phyloP scores from a whole-genome alignment of 805 yeast genomes.

The Lipomyces chichibuensis region DNA sequence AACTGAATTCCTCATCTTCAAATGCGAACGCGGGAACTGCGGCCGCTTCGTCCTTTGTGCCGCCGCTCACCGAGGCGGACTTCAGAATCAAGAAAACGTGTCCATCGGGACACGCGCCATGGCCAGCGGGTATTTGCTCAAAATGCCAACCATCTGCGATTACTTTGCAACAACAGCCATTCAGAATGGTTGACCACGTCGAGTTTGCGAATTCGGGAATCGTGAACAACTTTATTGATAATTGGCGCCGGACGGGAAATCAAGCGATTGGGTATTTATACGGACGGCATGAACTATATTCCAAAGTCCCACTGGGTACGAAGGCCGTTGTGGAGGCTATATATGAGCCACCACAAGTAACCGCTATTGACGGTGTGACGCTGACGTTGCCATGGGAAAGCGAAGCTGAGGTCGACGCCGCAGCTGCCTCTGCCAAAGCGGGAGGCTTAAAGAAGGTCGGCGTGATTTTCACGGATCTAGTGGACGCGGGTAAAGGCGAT shows the following conservation, averaged over 20 bases:
- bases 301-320: constrained; percentile 86
- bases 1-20: constrained; percentile 67
- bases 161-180: constrained; percentile 84
- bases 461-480: constrained; percentile 82
- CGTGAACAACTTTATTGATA: constrained; percentile 80
- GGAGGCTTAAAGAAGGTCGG: constrained; percentile 79
- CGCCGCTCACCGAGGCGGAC: constrained; percentile 75
- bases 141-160: constrained; percentile 97
- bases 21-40: constrained; percentile 46
- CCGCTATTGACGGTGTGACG: constrained; percentile 82
- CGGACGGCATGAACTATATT: constrained; percentile 79
- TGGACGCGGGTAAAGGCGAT: constrained; percentile 82
- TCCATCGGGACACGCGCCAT: constrained; percentile 81
- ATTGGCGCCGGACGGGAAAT: constrained; percentile 86
- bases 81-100: constrained; percentile 66
- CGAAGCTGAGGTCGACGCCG: constrained; percentile 57
- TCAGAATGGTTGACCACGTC: constrained; percentile 96
- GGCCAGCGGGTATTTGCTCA: constrained; percentile 94
- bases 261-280: constrained; percentile 86
- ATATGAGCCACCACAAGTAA: constrained; percentile 88
- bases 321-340: constrained; percentile 94
- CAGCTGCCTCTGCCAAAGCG: constrained; percentile 48
- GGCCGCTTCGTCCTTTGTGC: constrained; percentile 63
- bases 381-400: constrained; percentile 57
- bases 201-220: constrained; percentile 78